A percentile compares a stretch with the other conserved stretches of the same genome.
These are phyloP conservation scores for Epichloe aotearoae DNA, from an alignment of 2,329 filamentous ascomycete genomes.

Conservation along the genomic window DNA sequence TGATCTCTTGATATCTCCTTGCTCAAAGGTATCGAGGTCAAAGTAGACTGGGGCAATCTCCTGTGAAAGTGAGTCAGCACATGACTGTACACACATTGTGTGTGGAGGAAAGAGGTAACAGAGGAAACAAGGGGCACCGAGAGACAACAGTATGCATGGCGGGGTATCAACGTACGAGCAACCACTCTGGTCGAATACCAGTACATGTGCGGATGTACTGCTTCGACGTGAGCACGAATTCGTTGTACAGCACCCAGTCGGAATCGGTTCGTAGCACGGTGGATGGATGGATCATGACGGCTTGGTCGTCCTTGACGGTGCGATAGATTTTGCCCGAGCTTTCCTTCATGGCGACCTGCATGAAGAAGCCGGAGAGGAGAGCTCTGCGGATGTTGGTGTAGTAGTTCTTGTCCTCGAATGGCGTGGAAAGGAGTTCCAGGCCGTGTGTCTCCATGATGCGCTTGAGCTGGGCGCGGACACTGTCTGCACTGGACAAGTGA, in stretches of 20 bases:
- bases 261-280: slow-evolving; percentile 79
- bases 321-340: slow-evolving; percentile 78
- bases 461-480: slow-evolving; percentile 80
- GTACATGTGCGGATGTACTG: slow-evolving; percentile 96
- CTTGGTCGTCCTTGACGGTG: slow-evolving; percentile 94
- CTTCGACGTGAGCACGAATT: slow-evolving; percentile 95
- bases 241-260: slow-evolving; percentile 97
- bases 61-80: slow-evolving; percentile 27
- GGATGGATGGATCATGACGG: slow-evolving; percentile 82
- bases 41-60: slow-evolving; percentile 94
- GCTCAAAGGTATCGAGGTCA: slow-evolving; percentile 67
- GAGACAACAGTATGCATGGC: background rate
- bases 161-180: slow-evolving; percentile 48
- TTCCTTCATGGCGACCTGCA: slow-evolving; percentile 96
- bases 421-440: slow-evolving; percentile 74
- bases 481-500: slow-evolving; percentile 83
- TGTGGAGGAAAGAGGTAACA: slow-evolving; percentile 1
- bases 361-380: slow-evolving; percentile 92
- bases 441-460: slow-evolving; percentile 93
- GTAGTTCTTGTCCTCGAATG: slow-evolving; percentile 92
- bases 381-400: slow-evolving; percentile 94
- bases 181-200: slow-evolving; percentile 83
- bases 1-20: slow-evolving; percentile 71
- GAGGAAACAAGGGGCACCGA: background rate
- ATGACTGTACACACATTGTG: background rate